Evolutionary conservation across 2,329 filamentous ascomycete genomes (phyloP).

Genomic region (Fusarium xyrophilum): DNA sequence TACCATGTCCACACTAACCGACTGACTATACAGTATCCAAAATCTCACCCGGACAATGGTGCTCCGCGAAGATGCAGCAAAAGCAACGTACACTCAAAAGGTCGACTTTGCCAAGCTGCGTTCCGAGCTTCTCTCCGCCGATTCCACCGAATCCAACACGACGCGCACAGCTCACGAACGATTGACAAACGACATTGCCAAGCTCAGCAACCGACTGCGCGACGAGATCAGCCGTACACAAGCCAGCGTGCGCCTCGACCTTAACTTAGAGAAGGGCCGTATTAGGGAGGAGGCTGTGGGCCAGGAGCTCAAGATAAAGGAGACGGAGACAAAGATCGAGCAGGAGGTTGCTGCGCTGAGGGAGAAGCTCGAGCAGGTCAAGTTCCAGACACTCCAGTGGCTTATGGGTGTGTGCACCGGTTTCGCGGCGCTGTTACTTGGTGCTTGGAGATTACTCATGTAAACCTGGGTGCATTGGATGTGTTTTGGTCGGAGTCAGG

Average conservation of each 20-base stretch:
- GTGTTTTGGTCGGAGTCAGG: neutral
- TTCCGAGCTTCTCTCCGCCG: conserved; percentile 88
- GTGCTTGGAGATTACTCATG: conserved; percentile 75
- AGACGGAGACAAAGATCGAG: conserved; percentile 98
- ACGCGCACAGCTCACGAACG: conserved; percentile 91
- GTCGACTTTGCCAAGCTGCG: conserved; percentile 98
- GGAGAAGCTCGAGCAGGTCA: conserved; percentile 94
- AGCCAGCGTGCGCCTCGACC: conserved; percentile 86
- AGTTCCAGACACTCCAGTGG: conserved; percentile 98
- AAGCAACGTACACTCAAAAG: conserved; percentile 83
- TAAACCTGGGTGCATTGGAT: conserved; percentile 42
- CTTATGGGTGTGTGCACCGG: conserved; percentile 83
- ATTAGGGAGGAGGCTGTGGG: conserved; percentile 96
- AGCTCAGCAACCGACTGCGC: conserved; percentile 84
- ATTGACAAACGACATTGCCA: conserved; percentile 91
- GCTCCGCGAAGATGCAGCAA: conserved; percentile 87
- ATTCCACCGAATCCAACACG: conserved; percentile 87
- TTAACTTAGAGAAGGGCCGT: conserved; percentile 95
- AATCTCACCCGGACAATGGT: conserved; percentile 99
- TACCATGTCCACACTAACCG: neutral
- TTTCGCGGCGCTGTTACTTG: conserved; percentile 70
- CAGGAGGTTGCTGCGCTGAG: conserved; percentile 91
- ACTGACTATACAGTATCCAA: conserved; percentile 70
- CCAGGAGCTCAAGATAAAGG: conserved; percentile 97
- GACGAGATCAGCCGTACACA: conserved; percentile 96